Evolutionary conservation across 2,329 filamentous ascomycete genomes (phyloP).

Genomic region (Colletotrichum agaves): DNA sequence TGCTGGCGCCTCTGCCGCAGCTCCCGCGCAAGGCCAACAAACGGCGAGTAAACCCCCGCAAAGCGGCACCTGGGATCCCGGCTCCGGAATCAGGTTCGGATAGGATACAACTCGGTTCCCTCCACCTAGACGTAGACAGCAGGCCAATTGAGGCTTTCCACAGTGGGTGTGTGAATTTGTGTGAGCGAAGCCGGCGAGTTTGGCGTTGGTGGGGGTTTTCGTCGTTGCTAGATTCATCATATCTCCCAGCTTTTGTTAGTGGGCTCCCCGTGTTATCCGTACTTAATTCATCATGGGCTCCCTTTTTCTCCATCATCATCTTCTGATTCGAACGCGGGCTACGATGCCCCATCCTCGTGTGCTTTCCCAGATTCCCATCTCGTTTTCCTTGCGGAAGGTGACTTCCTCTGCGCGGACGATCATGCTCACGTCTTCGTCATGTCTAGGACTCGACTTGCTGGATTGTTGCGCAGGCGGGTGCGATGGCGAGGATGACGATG

Average conservation of each 20-base stretch:
- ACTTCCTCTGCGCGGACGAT: conserved; percentile 57
- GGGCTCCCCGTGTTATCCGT: neutral
- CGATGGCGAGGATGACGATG: conserved; percentile 29
- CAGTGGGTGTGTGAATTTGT: too few relatives aligned
- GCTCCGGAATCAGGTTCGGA: conserved; percentile 66
- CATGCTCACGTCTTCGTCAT: conserved; percentile 50
- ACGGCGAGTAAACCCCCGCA: conserved; percentile 39
- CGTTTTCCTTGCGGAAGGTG: conserved; percentile 62
- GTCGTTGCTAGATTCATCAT: conserved; percentile 24
- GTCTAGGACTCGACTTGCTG: neutral
- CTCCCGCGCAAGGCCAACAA: conserved; percentile 39
- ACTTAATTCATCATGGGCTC: neutral
- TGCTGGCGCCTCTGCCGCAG: conserved; percentile 41
- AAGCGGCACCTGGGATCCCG: conserved; percentile 68
- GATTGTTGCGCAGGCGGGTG: neutral
- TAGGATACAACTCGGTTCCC: conserved; percentile 40
- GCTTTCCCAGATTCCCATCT: conserved; percentile 63
- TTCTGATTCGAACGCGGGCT: conserved; percentile 49
- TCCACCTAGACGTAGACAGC: conserved; percentile 1
- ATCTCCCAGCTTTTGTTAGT: neutral
- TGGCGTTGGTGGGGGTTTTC: conserved; percentile 20
- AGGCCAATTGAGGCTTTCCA: neutral
- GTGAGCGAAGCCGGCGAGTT: neutral
- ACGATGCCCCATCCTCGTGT: conserved; percentile 61
- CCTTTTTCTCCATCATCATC: neutral